Evolutionary conservation across 1,139 yeast species (phyloP).

Genomic region (Geotrichum restrictum): DNA sequence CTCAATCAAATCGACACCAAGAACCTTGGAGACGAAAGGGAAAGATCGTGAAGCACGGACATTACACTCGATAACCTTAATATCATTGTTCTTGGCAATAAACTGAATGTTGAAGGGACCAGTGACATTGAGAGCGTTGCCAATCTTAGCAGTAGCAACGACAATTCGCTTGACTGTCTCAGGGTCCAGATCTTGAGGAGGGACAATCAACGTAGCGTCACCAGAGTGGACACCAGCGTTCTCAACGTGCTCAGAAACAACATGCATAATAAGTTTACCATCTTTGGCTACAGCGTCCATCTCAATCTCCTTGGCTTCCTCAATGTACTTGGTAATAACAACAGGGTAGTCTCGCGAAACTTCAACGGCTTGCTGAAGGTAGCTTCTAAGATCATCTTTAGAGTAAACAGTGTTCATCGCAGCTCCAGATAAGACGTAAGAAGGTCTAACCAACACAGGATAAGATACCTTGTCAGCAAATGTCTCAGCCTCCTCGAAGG

Average conservation of each 20-base stretch:
- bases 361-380: slow-evolving; percentile 80
- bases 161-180: slow-evolving; percentile 89
- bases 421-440: slow-evolving; percentile 95
- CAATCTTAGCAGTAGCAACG: slow-evolving; percentile 93
- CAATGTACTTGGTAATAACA: slow-evolving; percentile 90
- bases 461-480: slow-evolving; percentile 86
- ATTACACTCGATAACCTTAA: slow-evolving; percentile 97
- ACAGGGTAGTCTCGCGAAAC: slow-evolving; percentile 96
- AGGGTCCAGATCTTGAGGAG: slow-evolving; percentile 92
- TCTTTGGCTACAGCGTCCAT: slow-evolving; percentile 92
- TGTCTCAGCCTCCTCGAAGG: slow-evolving; percentile 74
- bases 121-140: slow-evolving; percentile 92
- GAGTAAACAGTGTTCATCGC: slow-evolving; percentile 92
- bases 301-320: slow-evolving; percentile 95
- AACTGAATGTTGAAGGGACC: slow-evolving; percentile 99
- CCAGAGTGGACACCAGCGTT: slow-evolving; percentile 99
- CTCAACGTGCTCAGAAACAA: slow-evolving; percentile 96
- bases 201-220: slow-evolving; percentile 91
- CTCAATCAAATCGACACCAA: slow-evolving; percentile 94
- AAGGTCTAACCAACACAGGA: slow-evolving; percentile 97
- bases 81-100: slow-evolving; percentile 54
- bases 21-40: slow-evolving; percentile 98
- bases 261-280: slow-evolving; percentile 88
- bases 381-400: slow-evolving; percentile 71
- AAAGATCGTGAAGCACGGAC: slow-evolving; percentile 98